phyloP scores from a whole-genome alignment of 768 basidiomycete species.

The Pleurotus citrinopileatus region DNA sequence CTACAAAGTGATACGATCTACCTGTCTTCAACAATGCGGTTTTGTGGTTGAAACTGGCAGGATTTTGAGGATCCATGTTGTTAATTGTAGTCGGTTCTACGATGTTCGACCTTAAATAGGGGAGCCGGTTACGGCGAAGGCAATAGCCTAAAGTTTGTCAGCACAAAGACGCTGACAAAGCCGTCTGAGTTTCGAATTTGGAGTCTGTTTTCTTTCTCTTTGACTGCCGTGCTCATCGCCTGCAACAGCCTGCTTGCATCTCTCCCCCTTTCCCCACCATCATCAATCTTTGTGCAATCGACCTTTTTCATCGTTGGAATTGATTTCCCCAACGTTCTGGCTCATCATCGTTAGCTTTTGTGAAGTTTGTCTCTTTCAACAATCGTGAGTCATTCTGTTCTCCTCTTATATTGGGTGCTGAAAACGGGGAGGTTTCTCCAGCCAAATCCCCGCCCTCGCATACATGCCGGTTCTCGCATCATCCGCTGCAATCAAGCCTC shows the following conservation, averaged over 20 bases:
- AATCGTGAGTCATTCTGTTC: slow-evolving; percentile 6
- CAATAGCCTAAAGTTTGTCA: slow-evolving; percentile 3
- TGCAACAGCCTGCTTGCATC: slow-evolving; percentile 1
- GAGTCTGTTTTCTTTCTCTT: slow-evolving; percentile 6
- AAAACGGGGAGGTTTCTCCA: neutral
- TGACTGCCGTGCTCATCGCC: slow-evolving; percentile 5
- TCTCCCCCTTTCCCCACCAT: neutral
- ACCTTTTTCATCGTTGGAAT: neutral
- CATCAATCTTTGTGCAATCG: neutral
- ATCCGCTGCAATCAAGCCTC: slow-evolving; percentile 27
- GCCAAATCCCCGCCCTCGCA: neutral
- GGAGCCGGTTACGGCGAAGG: slow-evolving; percentile 15
- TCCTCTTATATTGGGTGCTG: neutral
- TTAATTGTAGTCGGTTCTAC: neutral
- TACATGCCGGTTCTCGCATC: slow-evolving; percentile 28
- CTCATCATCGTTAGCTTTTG: neutral
- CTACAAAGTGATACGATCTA: slow-evolving; percentile 67
- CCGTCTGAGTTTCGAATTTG: neutral
- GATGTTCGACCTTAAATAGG: slow-evolving; percentile 9
- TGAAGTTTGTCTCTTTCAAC: neutral
- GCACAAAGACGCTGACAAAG: neutral
- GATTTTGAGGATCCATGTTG: slow-evolving; percentile 37
- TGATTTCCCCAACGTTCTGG: neutral
- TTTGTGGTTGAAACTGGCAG: slow-evolving; percentile 51
- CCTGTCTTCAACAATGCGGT: slow-evolving; percentile 54